Evolutionary conservation across 768 basidiomycete genomes (phyloP).

Genomic region (Phylloporus rhodoxanthus): DNA sequence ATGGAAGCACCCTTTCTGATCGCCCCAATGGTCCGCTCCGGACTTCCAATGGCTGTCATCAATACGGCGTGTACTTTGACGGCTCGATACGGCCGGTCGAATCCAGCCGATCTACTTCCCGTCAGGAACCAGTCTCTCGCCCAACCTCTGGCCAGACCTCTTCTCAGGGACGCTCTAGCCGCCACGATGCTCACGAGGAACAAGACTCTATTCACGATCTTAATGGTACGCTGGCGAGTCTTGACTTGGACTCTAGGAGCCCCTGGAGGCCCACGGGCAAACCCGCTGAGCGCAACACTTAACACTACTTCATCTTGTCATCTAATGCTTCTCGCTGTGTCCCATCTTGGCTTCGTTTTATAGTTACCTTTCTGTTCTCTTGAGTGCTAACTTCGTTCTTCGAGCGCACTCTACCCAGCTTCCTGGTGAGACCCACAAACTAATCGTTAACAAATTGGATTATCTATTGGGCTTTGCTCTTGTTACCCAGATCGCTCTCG

Average conservation of each 20-base stretch:
- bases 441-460: slow-evolving; percentile 27
- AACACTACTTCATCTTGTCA: slow-evolving; percentile 2
- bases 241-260: slow-evolving; percentile 50
- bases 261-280: slow-evolving; percentile 30
- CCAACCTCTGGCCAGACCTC: slow-evolving; percentile 45
- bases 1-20: slow-evolving; percentile 32
- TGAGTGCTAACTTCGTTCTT: slow-evolving; percentile 15
- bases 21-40: slow-evolving; percentile 42
- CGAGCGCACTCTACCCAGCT: slow-evolving; percentile 14
- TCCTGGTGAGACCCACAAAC: slow-evolving; percentile 22
- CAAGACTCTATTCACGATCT: slow-evolving; percentile 60
- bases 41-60: slow-evolving; percentile 41
- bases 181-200: slow-evolving; percentile 32
- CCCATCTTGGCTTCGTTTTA: slow-evolving; percentile 21
- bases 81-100: slow-evolving; percentile 34
- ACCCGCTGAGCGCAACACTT: slow-evolving; percentile 14
- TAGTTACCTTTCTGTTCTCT: slow-evolving; percentile 8
- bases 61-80: slow-evolving; percentile 42
- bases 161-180: slow-evolving; percentile 18
- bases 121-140: slow-evolving; percentile 48
- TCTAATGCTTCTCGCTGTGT: slow-evolving; percentile 14
- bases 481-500: slow-evolving; percentile 36
- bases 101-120: slow-evolving; percentile 37
- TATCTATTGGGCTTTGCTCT: slow-evolving; percentile 29
- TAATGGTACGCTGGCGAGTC: slow-evolving; percentile 71